phyloP scores from a whole-genome alignment of 129 eudicot species.

The Daucus carota region DH1_v3.0 NC_030388.2:1320501-1321000 shows the following conservation, averaged over 20 bases:
- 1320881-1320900: constrained; percentile 27
- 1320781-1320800: not conserved
- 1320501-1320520: no score
- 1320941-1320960: not conserved
- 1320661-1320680: no score
- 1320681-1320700: no score
- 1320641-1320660: no score
- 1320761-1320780: constrained; percentile 40
- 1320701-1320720: no score
- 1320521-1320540: no score
- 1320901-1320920: constrained; percentile 4
- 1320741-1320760: constrained; percentile 14
- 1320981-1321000: constrained; percentile 9
- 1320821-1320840: not conserved
- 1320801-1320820: constrained; percentile 20
- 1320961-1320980: constrained; percentile 14
- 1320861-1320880: constrained; percentile 35
- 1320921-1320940: not conserved
- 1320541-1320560: no score
- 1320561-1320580: no score
- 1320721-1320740: no score
- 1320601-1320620: no score
- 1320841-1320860: constrained; percentile 7
- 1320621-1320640: no score
- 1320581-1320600: no score